Conservation (phyloP, 805 yeast species). For the Candida endomychidarum region DNA sequence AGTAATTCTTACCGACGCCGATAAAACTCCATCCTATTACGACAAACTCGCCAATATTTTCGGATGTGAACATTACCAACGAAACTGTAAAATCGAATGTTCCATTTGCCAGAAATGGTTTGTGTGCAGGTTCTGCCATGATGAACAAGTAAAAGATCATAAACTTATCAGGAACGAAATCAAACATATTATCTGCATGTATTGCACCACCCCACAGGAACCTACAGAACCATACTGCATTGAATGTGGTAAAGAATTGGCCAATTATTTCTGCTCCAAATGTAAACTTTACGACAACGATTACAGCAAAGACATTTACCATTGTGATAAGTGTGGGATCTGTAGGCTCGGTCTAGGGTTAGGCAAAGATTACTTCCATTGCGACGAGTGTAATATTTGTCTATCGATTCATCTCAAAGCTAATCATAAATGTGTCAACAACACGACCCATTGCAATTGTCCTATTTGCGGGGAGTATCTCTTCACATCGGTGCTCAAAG, state of each 20-base stretch:
- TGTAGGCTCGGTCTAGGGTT: slow-evolving; percentile 88
- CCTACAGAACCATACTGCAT: slow-evolving; percentile 65
- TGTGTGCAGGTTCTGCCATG: slow-evolving; percentile 86
- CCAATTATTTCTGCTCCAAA: slow-evolving; percentile 71
- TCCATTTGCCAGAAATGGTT: slow-evolving; percentile 72
- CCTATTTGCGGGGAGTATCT: slow-evolving; percentile 91
- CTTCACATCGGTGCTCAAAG: slow-evolving; percentile 78
- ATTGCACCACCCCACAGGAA: slow-evolving; percentile 70
- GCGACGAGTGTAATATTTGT: slow-evolving; percentile 87
- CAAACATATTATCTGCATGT: slow-evolving; percentile 75
- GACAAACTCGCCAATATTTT: slow-evolving; percentile 43
- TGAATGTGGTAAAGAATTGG: slow-evolving; percentile 65
- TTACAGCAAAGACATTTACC: slow-evolving; percentile 76
- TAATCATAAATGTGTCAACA: slow-evolving; percentile 80
- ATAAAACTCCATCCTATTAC: slow-evolving; percentile 49
- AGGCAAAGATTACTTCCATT: slow-evolving; percentile 88
- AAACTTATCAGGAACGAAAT: slow-evolving; percentile 57
- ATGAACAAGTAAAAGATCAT: slow-evolving; percentile 56
- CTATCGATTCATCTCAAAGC: slow-evolving; percentile 74
- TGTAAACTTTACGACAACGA: slow-evolving; percentile 87
- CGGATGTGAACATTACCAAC: slow-evolving; percentile 83
- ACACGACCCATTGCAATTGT: slow-evolving; percentile 87
- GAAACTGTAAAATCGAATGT: slow-evolving; percentile 84
- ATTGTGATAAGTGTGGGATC: slow-evolving; percentile 90
- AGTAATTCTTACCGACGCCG: slow-evolving; percentile 49